These are phyloP conservation scores for Paecilomyces niveus DNA, from an alignment of 2,329 filamentous ascomycete genomes.

Conservation along the genomic window DNA sequence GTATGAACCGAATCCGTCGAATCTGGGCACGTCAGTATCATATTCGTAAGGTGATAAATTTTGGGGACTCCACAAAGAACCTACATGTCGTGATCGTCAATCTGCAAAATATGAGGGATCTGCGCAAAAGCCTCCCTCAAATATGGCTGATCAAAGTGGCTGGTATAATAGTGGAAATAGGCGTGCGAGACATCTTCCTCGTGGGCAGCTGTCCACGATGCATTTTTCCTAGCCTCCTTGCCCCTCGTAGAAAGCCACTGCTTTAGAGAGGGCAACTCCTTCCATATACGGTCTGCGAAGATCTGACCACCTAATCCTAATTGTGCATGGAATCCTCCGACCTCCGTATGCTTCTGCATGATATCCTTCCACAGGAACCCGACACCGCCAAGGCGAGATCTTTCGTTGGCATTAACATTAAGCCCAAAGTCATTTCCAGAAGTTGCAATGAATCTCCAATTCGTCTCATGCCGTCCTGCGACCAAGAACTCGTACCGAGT, in stretches of 20 bases:
- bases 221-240: constrained; percentile 84
- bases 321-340: constrained; percentile 91
- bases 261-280: constrained; percentile 84
- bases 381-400: constrained; percentile 76
- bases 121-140: constrained; percentile 93
- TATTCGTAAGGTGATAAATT: background rate
- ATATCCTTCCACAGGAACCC: constrained; percentile 99
- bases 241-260: constrained; percentile 93
- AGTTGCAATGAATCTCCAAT: constrained; percentile 93
- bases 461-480: constrained; percentile 79
- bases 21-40: constrained; percentile 46
- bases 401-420: constrained; percentile 77
- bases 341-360: constrained; percentile 92
- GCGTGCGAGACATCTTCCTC: constrained; percentile 94
- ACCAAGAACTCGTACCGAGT: constrained; percentile 98
- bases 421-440: constrained; percentile 94
- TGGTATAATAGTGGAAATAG: constrained; percentile 98
- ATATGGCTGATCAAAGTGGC: constrained; percentile 95
- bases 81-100: constrained; percentile 98
- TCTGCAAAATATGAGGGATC: constrained; percentile 85
- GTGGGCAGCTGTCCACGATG: constrained; percentile 85
- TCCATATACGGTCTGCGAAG: constrained; percentile 92
- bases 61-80: constrained; percentile 29
- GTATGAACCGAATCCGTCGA: constrained; percentile 95
- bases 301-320: constrained; percentile 90